Conservation (phyloP, 257 asterid genomes). For the Gynochthodes officinalis region DNA sequence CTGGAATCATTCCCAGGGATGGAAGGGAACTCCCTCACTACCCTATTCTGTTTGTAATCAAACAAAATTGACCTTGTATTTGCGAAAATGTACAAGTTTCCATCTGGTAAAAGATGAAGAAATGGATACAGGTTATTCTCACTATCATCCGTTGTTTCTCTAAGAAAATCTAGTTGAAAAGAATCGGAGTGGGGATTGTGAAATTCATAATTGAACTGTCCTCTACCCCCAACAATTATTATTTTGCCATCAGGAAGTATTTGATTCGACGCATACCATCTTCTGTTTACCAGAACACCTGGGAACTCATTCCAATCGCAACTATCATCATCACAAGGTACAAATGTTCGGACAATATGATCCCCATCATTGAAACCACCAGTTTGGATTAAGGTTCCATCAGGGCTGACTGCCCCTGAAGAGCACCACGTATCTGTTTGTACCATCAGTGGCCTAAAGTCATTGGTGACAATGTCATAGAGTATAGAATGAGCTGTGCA, state of each 20-base stretch:
- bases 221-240: conserved; percentile 63
- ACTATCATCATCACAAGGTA: conserved; percentile 30
- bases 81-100: conserved; percentile 58
- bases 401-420: conserved; percentile 50
- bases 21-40: conserved; percentile 43
- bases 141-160: conserved; percentile 40
- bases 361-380: conserved; percentile 78
- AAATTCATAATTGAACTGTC: conserved; percentile 58
- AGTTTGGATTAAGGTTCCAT: conserved; percentile 66
- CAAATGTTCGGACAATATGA: conserved; percentile 24
- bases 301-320: conserved; percentile 63
- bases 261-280: conserved; percentile 72
- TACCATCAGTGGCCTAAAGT: conserved; percentile 42
- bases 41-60: conserved; percentile 31
- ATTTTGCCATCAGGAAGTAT: conserved; percentile 59
- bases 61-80: conserved; percentile 48
- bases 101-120: conserved; percentile 60
- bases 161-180: conserved; percentile 37
- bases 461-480: conserved; percentile 39
- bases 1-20: conserved; percentile 50
- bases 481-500: conserved; percentile 73
- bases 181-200: conserved; percentile 23
- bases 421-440: conserved; percentile 83
- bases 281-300: conserved; percentile 23
- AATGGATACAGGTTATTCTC: conserved; percentile 77